Evolutionary conservation across 805 yeast genomes (phyloP), one percentile per base, ranked within the genome.

Genomic region (Hanseniaspora occidentalis): DNA sequence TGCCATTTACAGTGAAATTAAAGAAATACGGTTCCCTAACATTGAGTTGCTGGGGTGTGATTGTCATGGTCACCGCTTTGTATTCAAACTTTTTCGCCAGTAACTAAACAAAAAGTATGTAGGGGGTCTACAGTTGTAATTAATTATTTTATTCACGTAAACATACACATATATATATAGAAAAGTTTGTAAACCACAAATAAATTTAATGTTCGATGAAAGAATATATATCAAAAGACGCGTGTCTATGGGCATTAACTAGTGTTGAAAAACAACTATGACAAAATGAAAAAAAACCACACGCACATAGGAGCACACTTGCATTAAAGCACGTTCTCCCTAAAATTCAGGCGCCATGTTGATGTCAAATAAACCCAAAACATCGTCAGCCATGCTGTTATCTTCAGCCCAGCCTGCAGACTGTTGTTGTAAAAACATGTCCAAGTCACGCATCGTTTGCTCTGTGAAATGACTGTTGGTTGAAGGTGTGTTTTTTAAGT

Each of bases 281-380:
- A n/a, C n/a, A n/a, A n/a, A n/a, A n/a, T n/a, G n/a, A n/a, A n/a
- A n/a, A n/a, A n/a, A n/a, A n/a, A n/a, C n/a, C n/a, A n/a, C n/a
- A n/a, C n/a, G n/a, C n/a, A n/a, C n/a, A n/a, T n/a, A n/a, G n/a
- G n/a, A n/a, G n/a, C n/a, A n/a, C n/a, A n/a, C n/a, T n/a, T n/a
- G n/a, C n/a, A n/a, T n/a, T n/a, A n/a, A n/a, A n/a, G n/a, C n/a
- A n/a, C n/a, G n/a, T n/a, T n/a, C n/a, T n/a, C n/a, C n/a, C 58
- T 46, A 73, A 51, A 75, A 75, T 45, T 72, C 79, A 0, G 78
- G 79, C 3, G 74, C 76, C 79, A 73, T 74, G 51, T 80, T 80
- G 57, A 77, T 76, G 55, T 84, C 95, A 65, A 88, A 82, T 95
- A 95, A 88, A 10, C 96, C 96, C 36, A 88, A 64, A 52, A 88